These are phyloP conservation scores for Karstenula rhodostoma DNA, from an alignment of 2,329 filamentous ascomycete genomes.

Conservation along the genomic window DNA sequence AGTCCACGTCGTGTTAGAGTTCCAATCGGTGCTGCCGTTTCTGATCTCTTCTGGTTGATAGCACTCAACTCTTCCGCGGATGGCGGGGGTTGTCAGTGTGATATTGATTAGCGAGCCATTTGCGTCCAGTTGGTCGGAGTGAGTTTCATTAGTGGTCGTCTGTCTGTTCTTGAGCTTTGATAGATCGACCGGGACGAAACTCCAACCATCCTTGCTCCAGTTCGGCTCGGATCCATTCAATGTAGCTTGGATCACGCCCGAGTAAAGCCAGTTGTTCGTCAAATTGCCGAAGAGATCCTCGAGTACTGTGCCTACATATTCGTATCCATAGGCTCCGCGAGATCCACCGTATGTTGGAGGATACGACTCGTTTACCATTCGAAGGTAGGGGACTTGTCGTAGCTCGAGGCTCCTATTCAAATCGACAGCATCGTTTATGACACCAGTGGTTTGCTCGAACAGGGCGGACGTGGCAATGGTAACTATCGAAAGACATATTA, in stretches of 20 bases:
- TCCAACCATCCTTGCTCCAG: constrained; percentile 35
- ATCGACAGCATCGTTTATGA: constrained; percentile 7
- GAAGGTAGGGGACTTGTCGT: constrained; percentile 18
- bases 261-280: constrained; percentile 33
- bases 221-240: constrained; percentile 25
- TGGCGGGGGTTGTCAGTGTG: constrained; percentile 17
- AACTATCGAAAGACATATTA: constrained; percentile 14
- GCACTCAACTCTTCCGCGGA: constrained; percentile 24
- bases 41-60: constrained; percentile 7
- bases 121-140: neutral
- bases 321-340: neutral
- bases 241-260: constrained; percentile 27
- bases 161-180: constrained; percentile 4
- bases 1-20: constrained; percentile 3
- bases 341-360: constrained; percentile 5
- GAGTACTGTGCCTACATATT: constrained; percentile 11
- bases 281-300: constrained; percentile 22
- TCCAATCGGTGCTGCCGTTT: constrained; percentile 18
- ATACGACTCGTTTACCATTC: neutral
- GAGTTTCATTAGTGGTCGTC: neutral
- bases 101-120: constrained; percentile 17
- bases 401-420: constrained; percentile 18
- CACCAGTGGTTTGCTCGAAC: constrained; percentile 18
- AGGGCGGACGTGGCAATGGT: constrained; percentile 23
- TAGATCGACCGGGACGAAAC: constrained; percentile 30